Conservation (phyloP, 108 stramenopile genomes). For the Pseudonitzschia multistriata region DNA sequence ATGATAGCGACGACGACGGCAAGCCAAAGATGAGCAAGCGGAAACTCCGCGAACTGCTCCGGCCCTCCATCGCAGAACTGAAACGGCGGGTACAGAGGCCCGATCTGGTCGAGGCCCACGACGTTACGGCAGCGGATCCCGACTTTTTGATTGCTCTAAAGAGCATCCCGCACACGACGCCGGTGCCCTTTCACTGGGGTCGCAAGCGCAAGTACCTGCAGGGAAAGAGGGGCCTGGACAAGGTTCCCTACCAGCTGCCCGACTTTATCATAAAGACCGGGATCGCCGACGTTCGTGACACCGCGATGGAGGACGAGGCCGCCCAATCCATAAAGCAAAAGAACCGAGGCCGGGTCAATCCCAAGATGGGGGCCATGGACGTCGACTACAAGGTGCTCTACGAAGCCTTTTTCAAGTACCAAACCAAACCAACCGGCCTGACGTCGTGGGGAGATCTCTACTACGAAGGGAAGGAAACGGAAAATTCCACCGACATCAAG, state of each 20-base stretch:
- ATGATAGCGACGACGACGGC: slow-evolving; percentile 32
- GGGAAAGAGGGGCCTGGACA: slow-evolving; percentile 95
- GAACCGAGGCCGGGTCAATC: slow-evolving; percentile 87
- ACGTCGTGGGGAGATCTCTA: slow-evolving; percentile 92
- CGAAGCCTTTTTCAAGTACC: slow-evolving; percentile 98
- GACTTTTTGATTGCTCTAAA: slow-evolving; percentile 91
- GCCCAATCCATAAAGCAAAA: slow-evolving; percentile 83
- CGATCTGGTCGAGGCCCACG: slow-evolving; percentile 97
- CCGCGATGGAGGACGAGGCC: slow-evolving; percentile 80
- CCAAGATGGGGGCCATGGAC: slow-evolving; percentile 92
- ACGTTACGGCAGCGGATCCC: slow-evolving; percentile 94
- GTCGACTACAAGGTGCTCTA: slow-evolving; percentile 96
- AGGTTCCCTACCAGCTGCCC: slow-evolving; percentile 92
- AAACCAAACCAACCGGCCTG: slow-evolving; percentile 89
- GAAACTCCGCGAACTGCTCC: slow-evolving; percentile 77
- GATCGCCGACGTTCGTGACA: slow-evolving; percentile 89
- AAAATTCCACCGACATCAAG: slow-evolving; percentile 65
- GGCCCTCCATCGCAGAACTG: slow-evolving; percentile 93
- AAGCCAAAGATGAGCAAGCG: slow-evolving; percentile 67
- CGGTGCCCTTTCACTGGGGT: slow-evolving; percentile 97
- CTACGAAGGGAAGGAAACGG: slow-evolving; percentile 98
- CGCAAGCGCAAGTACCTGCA: slow-evolving; percentile 98
- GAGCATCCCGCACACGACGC: slow-evolving; percentile 83
- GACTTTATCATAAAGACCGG: slow-evolving; percentile 98
- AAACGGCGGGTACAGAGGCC: slow-evolving; percentile 87